phyloP scores from a whole-genome alignment of 495 filamentous ascomycete genomes.

The Tuber aestivum region DNA sequence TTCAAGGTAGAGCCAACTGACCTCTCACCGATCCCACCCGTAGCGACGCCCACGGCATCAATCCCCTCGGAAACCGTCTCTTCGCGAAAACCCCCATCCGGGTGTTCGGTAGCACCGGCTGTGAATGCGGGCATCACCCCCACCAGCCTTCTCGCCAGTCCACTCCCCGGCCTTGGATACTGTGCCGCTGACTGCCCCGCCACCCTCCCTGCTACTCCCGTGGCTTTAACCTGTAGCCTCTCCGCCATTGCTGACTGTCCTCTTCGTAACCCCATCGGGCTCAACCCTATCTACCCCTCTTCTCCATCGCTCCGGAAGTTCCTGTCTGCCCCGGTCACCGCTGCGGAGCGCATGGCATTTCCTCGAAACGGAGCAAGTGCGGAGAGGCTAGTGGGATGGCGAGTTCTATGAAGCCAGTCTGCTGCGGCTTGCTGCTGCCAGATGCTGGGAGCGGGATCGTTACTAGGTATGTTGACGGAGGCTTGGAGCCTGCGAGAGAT shows the following conservation, averaged over 20 bases:
- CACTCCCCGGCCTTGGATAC: slow-evolving; percentile 24
- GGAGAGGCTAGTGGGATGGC: slow-evolving; percentile 10
- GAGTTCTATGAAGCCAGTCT: slow-evolving; percentile 16
- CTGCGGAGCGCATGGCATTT: slow-evolving; percentile 15
- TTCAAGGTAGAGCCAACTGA: background rate
- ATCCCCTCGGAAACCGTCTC: slow-evolving; percentile 18
- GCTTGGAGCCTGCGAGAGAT: slow-evolving; percentile 11
- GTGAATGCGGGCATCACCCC: background rate
- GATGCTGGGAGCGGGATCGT: slow-evolving; percentile 11
- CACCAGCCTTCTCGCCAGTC: slow-evolving; percentile 21
- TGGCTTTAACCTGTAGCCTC: slow-evolving; percentile 17
- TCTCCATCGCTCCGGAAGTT: background rate
- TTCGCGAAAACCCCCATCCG: slow-evolving; percentile 11
- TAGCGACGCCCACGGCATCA: slow-evolving; percentile 9
- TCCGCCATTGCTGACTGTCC: background rate
- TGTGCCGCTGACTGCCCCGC: slow-evolving; percentile 20
- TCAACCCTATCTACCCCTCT: slow-evolving; percentile 17
- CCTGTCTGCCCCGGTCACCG: background rate
- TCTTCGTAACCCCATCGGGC: slow-evolving; percentile 12
- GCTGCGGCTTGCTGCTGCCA: background rate
- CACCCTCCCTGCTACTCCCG: slow-evolving; percentile 21
- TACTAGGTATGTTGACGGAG: slow-evolving; percentile 19
- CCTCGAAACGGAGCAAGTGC: slow-evolving; percentile 16
- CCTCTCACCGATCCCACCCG: slow-evolving; percentile 13
- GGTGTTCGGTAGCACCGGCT: background rate